Conservation (phyloP, 2,329 filamentous ascomycete genomes). For the Calonectria henricotiae region DNA sequence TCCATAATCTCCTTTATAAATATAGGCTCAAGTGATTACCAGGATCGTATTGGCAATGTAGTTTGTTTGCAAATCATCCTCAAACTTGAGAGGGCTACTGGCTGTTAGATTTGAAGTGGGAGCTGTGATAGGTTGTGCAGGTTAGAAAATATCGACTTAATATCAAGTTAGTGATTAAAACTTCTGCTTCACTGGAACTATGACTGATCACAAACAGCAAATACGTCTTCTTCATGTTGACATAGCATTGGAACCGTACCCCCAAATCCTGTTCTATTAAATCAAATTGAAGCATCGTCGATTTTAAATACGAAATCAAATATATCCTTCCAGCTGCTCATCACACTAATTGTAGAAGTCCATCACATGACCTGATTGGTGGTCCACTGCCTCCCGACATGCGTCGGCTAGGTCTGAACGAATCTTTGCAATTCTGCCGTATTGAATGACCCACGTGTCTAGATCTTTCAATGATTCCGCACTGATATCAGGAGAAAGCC, state of each 20-base stretch:
- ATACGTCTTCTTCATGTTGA: background rate
- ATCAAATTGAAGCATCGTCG: background rate
- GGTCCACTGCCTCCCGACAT: slow-evolving; percentile 18
- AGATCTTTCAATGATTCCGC: slow-evolving; percentile 14
- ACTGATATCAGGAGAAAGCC: slow-evolving; percentile 18
- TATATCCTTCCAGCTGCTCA: slow-evolving; percentile 15
- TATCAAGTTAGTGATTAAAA: background rate
- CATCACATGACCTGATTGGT: slow-evolving; percentile 21
- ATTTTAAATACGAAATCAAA: background rate
- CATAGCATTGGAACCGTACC: background rate
- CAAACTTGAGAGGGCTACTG: background rate
- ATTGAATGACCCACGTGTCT: slow-evolving; percentile 27
- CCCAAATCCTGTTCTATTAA: no score
- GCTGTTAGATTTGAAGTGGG: background rate
- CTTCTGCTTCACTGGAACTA: background rate
- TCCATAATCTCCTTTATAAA: background rate
- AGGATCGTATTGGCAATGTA: no score
- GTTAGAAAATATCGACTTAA: background rate
- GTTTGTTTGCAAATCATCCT: background rate
- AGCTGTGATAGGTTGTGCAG: background rate
- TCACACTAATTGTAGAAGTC: slow-evolving; percentile 32
- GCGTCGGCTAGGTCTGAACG: slow-evolving; percentile 20
- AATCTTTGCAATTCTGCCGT: slow-evolving; percentile 18
- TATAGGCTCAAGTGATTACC: background rate
- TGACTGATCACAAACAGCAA: no score